A percentile compares a stretch with the other conserved stretches of the same genome.
phyloP scores from a whole-genome alignment of 495 filamentous ascomycete species.

The Antarctomyces pellizariae region DNA sequence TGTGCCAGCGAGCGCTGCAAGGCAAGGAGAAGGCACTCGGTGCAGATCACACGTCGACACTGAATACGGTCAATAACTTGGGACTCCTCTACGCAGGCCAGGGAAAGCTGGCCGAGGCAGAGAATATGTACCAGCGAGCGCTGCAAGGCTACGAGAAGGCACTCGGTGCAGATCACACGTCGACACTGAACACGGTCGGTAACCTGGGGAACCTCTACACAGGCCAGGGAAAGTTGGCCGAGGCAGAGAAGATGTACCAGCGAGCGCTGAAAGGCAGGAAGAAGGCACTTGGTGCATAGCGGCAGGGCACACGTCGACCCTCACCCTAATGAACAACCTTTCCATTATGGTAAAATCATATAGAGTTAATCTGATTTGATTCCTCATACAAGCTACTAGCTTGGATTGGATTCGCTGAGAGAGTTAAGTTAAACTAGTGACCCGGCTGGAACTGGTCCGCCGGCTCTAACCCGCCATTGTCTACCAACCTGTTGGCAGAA shows the following conservation, averaged over 20 bases:
- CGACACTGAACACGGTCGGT: constrained; percentile 13
- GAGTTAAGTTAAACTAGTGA: too few species aligned
- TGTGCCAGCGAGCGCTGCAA: constrained; percentile 12
- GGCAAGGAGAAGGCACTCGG: constrained; percentile 16
- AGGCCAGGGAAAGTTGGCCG: constrained; percentile 11
- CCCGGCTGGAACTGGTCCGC: too few species aligned
- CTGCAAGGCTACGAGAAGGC: constrained; percentile 17
- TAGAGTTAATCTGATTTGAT: too few species aligned
- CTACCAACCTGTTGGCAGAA: too few species aligned
- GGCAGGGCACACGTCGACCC: constrained; percentile 3
- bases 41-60: constrained; percentile 15
- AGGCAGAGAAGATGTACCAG: constrained; percentile 14
- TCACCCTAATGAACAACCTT: not conserved
- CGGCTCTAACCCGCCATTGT: too few species aligned
- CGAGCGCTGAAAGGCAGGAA: constrained; percentile 15
- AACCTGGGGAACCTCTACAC: constrained; percentile 12
- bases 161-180: constrained; percentile 14
- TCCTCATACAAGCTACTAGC: too few species aligned
- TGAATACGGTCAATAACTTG: constrained; percentile 9
- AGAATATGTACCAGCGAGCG: constrained; percentile 14
- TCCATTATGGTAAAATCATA: not conserved
- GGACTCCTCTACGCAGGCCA: constrained; percentile 9
- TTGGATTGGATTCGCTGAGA: too few species aligned
- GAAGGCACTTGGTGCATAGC: constrained; percentile 16
- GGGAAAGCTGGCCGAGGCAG: constrained; percentile 11